Evolutionary conservation across 1,284 basidiomycete species (phyloP), one percentile per base, ranked within the genome.

Genomic region (Cutaneotrichosporon sp.): DNA sequence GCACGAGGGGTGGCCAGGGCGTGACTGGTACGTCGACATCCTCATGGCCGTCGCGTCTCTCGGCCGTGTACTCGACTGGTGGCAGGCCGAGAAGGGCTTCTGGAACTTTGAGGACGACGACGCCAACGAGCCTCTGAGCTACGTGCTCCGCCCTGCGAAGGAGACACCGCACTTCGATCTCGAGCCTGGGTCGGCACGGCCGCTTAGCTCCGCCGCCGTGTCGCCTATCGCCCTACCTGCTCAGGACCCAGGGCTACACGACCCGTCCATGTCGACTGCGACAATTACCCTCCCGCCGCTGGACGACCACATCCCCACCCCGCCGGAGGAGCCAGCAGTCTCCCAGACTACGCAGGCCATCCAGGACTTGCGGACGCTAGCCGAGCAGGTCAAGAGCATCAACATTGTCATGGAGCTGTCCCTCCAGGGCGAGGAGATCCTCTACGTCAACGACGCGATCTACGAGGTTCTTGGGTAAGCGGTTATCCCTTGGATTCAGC

Each of bases 1-100:
- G 59, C 91, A 98, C 78, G 91, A 94, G 11, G 93, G 97, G 74
- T 98, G 95, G 92, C 93, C 95, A 60, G 95, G 97, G 14, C 86
- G 95, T 59, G 92, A 90, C 62, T 99, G 97, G 97, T 99, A 98
- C 79, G 95, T 98, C 62, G 93, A 95, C 76, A 88, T 97, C 25
- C 84, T 97, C 9, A 87, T 99, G 57, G 95, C 97, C n/a, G 89
- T 99, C 54, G 97, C 97, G 46, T 92, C 90, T 69, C 87, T 99
- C 63, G 92, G 89, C 76, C 90, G 97, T 60, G 95, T 99, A 29
- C 88, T 98, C 62, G 97, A 99, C 74, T 99, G 97, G 97, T 99
- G 95, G 95, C 93, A 97, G 77, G 95, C 95, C n/a, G 97, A 99
- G 82, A 95, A 95, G 74, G 92, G 95, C 66, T 99, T 99, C 80